phyloP scores from a whole-genome alignment of 2,329 filamentous ascomycete genomes.

The Fusarium sp. region DNA sequence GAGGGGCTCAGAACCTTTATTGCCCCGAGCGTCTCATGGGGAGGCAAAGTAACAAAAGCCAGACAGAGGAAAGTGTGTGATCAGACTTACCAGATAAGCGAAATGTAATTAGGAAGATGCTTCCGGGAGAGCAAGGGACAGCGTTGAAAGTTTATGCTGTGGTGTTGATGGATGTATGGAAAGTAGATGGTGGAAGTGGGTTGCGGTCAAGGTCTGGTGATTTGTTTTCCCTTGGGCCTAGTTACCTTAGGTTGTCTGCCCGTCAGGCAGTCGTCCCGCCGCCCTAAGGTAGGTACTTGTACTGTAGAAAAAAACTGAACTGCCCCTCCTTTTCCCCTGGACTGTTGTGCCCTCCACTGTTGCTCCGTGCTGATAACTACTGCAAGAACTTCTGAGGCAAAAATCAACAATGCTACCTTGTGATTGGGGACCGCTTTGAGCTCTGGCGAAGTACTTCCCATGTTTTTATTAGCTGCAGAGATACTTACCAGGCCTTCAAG shows the following conservation, averaged over 20 bases:
- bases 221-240: slow-evolving; percentile 34
- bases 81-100: slow-evolving; percentile 33
- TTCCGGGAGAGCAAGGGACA: slow-evolving; percentile 4
- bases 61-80: neutral
- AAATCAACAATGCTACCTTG: slow-evolving; percentile 19
- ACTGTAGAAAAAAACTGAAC: slow-evolving; percentile 18
- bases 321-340: slow-evolving; percentile 38
- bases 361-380: slow-evolving; percentile 3
- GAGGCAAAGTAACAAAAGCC: neutral
- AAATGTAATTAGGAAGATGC: slow-evolving; percentile 21
- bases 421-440: slow-evolving; percentile 33
- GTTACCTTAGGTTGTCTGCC: neutral
- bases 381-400: slow-evolving; percentile 7
- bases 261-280: slow-evolving; percentile 33
- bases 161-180: slow-evolving; percentile 20
- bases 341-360: slow-evolving; percentile 14
- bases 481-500: slow-evolving; percentile 12
- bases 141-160: slow-evolving; percentile 16
- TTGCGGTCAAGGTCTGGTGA: slow-evolving; percentile 40
- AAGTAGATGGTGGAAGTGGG: slow-evolving; percentile 31
- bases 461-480: slow-evolving; percentile 1
- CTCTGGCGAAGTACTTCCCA: slow-evolving; percentile 20
- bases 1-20: slow-evolving; percentile 29
- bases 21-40: slow-evolving; percentile 12
- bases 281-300: neutral